These are phyloP conservation scores for Hericium alpestre DNA, from an alignment of 768 basidiomycete species.

Conservation along the genomic window DNA sequence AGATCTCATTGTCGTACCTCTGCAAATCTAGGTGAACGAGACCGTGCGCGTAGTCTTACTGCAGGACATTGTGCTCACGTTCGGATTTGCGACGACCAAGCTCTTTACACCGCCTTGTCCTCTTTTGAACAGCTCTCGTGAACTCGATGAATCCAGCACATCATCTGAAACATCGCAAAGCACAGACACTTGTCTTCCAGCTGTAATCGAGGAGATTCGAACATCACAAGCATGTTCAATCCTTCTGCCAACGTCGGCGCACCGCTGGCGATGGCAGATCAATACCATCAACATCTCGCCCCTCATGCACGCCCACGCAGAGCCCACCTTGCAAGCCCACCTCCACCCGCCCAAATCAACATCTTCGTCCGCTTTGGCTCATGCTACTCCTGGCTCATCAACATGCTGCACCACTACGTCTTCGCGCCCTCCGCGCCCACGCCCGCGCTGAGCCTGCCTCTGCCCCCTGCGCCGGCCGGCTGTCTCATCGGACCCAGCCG, in stretches of 20 bases:
- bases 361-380: constrained; percentile 52
- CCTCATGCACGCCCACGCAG: constrained; percentile 14
- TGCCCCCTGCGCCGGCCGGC: background rate
- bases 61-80: background rate
- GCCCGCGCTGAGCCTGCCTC: background rate
- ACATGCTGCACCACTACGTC: constrained; percentile 53
- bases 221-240: background rate
- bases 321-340: background rate
- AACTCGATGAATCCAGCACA: background rate
- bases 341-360: constrained; percentile 30
- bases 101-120: background rate
- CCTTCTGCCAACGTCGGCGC: constrained; percentile 33
- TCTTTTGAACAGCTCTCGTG: background rate
- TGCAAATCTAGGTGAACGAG: background rate
- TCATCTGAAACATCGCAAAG: too few relatives aligned
- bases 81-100: background rate
- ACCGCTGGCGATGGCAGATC: constrained; percentile 47
- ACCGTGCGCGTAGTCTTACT: background rate
- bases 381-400: constrained; percentile 57
- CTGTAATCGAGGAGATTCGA: too few relatives aligned
- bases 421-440: constrained; percentile 30
- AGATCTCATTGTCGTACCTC: background rate
- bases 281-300: constrained; percentile 38
- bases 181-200: too few relatives aligned
- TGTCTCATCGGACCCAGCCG: constrained; percentile 24